Conservation (phyloP, 2,329 filamentous ascomycete genomes). For the Trichoderma semiorbis region DNA sequence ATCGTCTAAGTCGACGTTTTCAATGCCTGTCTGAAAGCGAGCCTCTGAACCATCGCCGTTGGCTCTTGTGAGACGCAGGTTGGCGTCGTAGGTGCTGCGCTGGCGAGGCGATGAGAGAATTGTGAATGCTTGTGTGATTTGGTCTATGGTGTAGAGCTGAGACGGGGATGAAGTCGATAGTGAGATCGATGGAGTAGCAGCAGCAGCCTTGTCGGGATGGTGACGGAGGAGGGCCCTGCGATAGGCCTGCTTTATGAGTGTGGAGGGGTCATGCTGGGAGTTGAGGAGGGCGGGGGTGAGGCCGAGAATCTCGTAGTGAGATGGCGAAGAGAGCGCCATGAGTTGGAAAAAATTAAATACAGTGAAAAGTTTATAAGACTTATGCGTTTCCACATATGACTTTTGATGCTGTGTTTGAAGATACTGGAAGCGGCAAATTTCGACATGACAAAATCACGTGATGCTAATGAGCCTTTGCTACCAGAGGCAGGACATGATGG, state of each 20-base stretch:
- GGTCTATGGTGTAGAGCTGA: conserved; percentile 53
- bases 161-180: not conserved
- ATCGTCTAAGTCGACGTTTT: conserved; percentile 64
- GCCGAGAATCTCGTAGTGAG: conserved; percentile 60
- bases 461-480: not conserved
- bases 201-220: conserved; percentile 58
- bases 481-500: not conserved
- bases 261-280: conserved; percentile 39
- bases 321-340: conserved; percentile 31
- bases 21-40: conserved; percentile 56
- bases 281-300: conserved; percentile 49
- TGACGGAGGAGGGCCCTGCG: conserved; percentile 61
- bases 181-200: conserved; percentile 15
- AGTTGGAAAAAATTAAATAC: conserved; percentile 1
- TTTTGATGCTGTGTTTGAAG: not conserved
- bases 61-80: conserved; percentile 39
- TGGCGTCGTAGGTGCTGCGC: conserved; percentile 53
- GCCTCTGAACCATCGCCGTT: conserved; percentile 23
- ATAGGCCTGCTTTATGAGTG: conserved; percentile 60
- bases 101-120: conserved; percentile 50
- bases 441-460: not conserved
- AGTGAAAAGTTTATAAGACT: not conserved
- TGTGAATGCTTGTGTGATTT: conserved; percentile 59
- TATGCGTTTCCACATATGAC: not conserved
- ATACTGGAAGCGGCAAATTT: conserved; percentile 1